A percentile compares a stretch with the other conserved stretches of the same genome.
phyloP scores from a whole-genome alignment of 495 filamentous ascomycete species.

The Trichodelitschia bisporula region DNA sequence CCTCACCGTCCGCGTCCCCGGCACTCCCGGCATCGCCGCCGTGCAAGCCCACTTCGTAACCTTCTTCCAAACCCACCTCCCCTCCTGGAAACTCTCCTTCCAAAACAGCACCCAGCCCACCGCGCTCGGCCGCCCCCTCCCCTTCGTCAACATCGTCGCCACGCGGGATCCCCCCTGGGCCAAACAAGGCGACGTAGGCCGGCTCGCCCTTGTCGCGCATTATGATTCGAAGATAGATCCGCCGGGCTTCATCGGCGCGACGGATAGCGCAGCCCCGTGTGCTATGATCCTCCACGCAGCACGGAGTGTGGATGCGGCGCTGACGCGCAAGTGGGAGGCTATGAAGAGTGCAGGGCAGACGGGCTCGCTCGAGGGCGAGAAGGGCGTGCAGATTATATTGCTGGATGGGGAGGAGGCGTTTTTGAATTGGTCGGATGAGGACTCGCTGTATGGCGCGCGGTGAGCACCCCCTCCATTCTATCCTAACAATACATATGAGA shows the following conservation, averaged over 20 bases:
- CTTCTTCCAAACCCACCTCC: conserved; percentile 52
- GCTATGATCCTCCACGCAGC: conserved; percentile 78
- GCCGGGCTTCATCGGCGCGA: conserved; percentile 77
- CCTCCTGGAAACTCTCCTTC: conserved; percentile 52
- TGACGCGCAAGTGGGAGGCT: conserved; percentile 57
- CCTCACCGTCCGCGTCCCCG: conserved; percentile 71
- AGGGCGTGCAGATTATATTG: conserved; percentile 72
- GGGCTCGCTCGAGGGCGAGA: conserved; percentile 34
- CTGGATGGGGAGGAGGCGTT: conserved; percentile 94
- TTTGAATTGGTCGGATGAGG: conserved; percentile 42
- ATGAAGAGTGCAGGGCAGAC: conserved; percentile 29
- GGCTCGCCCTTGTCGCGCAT: conserved; percentile 76
- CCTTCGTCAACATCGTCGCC: conserved; percentile 69
- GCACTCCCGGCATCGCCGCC: conserved; percentile 45
- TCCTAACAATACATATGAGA: conserved; percentile 1
- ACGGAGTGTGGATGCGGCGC: conserved; percentile 47
- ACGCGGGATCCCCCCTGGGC: conserved; percentile 79
- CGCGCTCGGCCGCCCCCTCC: conserved; percentile 42
- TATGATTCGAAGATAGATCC: conserved; percentile 74
- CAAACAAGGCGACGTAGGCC: conserved; percentile 40
- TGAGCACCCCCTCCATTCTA: conserved; percentile 10
- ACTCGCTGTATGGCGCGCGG: conserved; percentile 74
- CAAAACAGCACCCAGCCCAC: conserved; percentile 75
- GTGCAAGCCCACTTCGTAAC: conserved; percentile 63
- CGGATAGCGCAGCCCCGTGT: conserved; percentile 79